phyloP scores from a whole-genome alignment of 441 rosid genomes.

The Bruguiera hainesii region DNA sequence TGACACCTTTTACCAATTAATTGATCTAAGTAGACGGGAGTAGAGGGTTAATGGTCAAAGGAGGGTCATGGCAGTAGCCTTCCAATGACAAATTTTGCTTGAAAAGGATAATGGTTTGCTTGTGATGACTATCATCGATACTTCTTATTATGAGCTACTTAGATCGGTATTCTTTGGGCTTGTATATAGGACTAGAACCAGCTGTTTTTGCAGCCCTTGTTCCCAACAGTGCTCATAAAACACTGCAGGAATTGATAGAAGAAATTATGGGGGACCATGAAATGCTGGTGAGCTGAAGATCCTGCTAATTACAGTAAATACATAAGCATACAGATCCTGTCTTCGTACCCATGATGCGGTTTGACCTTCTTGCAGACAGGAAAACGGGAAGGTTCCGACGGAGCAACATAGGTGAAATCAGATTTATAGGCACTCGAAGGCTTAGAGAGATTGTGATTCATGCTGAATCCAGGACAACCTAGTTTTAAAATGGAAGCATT shows the following conservation, averaged over 20 bases:
- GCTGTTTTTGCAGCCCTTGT: constrained; percentile 84
- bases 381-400: constrained; percentile 20
- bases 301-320: constrained; percentile 2
- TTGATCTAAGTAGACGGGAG: too few species aligned
- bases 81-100: not conserved
- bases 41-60: too few species aligned
- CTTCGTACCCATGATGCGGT: not conserved
- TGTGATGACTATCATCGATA: too few species aligned
- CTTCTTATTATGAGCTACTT: not conserved
- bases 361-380: constrained; percentile 42
- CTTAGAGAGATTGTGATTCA: not conserved
- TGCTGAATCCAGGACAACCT: not conserved
- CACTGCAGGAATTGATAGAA: constrained; percentile 57
- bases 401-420: constrained; percentile 12
- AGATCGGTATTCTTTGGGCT: not conserved
- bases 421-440: not conserved
- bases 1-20: too few species aligned
- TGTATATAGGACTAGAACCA: constrained; percentile 56
- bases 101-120: too few species aligned
- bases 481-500: not conserved
- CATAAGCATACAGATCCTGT: not conserved
- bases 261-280: constrained; percentile 93
- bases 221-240: constrained; percentile 75
- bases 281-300: constrained; percentile 53
- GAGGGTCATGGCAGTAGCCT: too few species aligned